Evolutionary conservation across 169 alveolate genomes (phyloP).

Genomic region (Plasmodium relictum): DNA sequence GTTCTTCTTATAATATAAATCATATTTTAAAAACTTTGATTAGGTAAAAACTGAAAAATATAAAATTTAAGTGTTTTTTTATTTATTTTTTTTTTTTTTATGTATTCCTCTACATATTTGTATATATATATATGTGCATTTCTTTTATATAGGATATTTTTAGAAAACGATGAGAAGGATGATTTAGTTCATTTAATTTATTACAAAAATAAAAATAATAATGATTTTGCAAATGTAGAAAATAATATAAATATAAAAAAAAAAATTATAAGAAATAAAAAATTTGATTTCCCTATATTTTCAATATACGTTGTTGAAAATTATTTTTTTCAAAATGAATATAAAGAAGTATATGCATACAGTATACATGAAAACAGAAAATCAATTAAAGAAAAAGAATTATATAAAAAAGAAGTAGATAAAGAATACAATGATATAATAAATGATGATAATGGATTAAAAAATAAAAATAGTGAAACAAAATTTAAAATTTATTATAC

Average conservation of each 20-base stretch:
- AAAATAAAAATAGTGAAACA: not conserved
- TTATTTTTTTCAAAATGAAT: slow-evolving; percentile 45
- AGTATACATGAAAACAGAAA: slow-evolving; percentile 6
- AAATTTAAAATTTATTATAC: slow-evolving; percentile 72
- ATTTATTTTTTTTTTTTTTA: not conserved
- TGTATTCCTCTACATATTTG: not conserved
- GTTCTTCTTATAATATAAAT: slow-evolving; percentile 58
- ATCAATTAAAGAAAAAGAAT: not conserved
- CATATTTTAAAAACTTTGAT: slow-evolving; percentile 71
- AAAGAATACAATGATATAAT: not conserved
- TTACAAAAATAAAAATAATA: slow-evolving; percentile 25
- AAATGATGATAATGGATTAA: not conserved
- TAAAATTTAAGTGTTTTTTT: not conserved
- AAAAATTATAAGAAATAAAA: slow-evolving; percentile 47
- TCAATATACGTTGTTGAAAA: slow-evolving; percentile 60
- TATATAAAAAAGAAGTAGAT: not conserved
- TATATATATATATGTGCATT: not conserved
- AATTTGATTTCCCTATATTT: slow-evolving; percentile 31
- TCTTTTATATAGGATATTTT: slow-evolving; percentile 9
- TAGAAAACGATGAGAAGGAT: slow-evolving; percentile 19
- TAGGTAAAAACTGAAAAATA: slow-evolving; percentile 4
- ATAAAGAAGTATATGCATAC: slow-evolving; percentile 52
- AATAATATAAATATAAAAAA: slow-evolving; percentile 40
- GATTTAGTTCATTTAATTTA: slow-evolving; percentile 66
- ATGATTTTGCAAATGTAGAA: slow-evolving; percentile 1